A percentile compares a stretch with the other conserved stretches of the same genome.
Conservation (phyloP, 2,329 filamentous ascomycete genomes). For the Balansia obtecta region DNA sequence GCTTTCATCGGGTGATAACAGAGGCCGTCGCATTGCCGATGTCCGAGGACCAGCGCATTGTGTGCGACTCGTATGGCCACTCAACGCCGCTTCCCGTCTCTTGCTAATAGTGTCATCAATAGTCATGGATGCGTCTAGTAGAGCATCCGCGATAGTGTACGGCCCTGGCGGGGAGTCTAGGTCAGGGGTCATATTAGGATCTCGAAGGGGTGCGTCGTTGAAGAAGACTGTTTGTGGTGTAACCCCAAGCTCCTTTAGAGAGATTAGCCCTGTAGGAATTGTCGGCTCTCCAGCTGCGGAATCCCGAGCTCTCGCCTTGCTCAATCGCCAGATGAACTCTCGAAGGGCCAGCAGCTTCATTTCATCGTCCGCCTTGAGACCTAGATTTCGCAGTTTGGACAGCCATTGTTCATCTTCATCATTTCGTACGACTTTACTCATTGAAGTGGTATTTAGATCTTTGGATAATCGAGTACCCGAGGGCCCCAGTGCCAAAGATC, state of each 20-base stretch:
- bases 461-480: slow-evolving; percentile 41
- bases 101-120: slow-evolving; percentile 56
- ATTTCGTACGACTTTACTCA: slow-evolving; percentile 58
- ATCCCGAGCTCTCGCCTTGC: slow-evolving; percentile 54
- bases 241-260: slow-evolving; percentile 62
- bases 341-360: slow-evolving; percentile 74
- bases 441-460: slow-evolving; percentile 42
- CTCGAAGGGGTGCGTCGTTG: slow-evolving; percentile 55
- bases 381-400: slow-evolving; percentile 69
- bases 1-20: slow-evolving; percentile 19
- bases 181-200: slow-evolving; percentile 21
- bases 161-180: slow-evolving; percentile 27
- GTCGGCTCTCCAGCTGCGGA: slow-evolving; percentile 22
- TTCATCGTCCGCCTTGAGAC: slow-evolving; percentile 73
- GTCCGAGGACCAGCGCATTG: slow-evolving; percentile 22
- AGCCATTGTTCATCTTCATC: slow-evolving; percentile 95
- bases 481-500: slow-evolving; percentile 50
- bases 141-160: slow-evolving; percentile 79
- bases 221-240: slow-evolving; percentile 87
- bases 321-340: slow-evolving; percentile 85
- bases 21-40: slow-evolving; percentile 14
- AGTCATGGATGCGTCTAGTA: slow-evolving; percentile 83
- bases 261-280: slow-evolving; percentile 38
- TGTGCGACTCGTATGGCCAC: slow-evolving; percentile 34
- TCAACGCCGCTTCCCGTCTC: slow-evolving; percentile 38